These are phyloP conservation scores for Raddia distichophylla DNA, from an alignment of 176 grass and related monocot genomes.

Conservation along the genomic window DNA sequence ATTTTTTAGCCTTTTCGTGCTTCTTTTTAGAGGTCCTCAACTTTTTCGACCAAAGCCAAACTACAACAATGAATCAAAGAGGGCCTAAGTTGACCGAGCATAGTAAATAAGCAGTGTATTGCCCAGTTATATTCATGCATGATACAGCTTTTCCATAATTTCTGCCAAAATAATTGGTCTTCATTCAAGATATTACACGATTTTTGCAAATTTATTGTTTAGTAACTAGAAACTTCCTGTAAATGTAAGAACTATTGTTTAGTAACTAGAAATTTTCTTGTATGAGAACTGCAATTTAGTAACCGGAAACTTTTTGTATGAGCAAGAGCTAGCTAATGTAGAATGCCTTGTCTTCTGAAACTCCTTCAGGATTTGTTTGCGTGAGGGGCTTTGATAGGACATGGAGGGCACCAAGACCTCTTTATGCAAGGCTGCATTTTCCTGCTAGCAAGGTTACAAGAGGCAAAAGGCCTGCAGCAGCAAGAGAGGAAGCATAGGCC, in stretches of 20 bases:
- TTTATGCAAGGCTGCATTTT: conserved; percentile 72
- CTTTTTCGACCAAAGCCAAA: too few species aligned
- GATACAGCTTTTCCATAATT: conserved; percentile 1
- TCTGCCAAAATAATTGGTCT: neutral
- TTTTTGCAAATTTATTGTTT: neutral
- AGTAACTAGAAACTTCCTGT: neutral
- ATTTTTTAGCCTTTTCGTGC: too few species aligned
- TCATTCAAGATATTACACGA: neutral
- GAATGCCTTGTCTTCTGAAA: neutral
- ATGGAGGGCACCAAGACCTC: conserved; percentile 62
- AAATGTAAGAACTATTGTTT: neutral
- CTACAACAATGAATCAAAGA: too few species aligned
- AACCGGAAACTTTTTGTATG: neutral
- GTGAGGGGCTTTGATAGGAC: conserved; percentile 69
- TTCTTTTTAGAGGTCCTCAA: too few species aligned
- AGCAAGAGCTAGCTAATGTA: conserved; percentile 3
- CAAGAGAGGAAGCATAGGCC: conserved; percentile 30
- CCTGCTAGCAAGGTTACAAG: conserved; percentile 55
- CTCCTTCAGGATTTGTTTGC: conserved; percentile 57
- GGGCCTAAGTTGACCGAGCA: neutral
- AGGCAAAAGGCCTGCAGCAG: conserved; percentile 45
- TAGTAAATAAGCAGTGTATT: conserved; percentile 3
- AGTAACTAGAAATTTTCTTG: neutral
- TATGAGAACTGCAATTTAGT: neutral
- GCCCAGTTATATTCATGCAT: conserved; percentile 14